phyloP scores from a whole-genome alignment of 257 asterid genomes.

The Hygrophila difformis region DNA sequence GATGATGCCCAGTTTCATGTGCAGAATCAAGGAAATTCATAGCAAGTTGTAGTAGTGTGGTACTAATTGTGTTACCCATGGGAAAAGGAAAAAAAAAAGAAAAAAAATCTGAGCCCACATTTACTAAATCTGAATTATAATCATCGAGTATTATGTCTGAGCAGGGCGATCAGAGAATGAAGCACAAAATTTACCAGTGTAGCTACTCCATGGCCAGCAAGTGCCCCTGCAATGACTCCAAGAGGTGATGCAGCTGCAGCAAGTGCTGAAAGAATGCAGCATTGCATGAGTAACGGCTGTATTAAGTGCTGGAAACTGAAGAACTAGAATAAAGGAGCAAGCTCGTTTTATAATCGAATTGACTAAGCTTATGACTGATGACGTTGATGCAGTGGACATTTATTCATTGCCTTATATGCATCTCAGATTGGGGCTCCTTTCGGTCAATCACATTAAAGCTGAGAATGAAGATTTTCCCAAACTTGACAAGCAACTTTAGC shows the following conservation, averaged over 20 bases:
- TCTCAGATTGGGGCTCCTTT: background rate
- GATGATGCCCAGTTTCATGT: too few species aligned
- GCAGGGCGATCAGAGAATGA: background rate
- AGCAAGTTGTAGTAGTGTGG: background rate
- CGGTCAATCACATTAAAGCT: background rate
- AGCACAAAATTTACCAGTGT: slow-evolving; percentile 48
- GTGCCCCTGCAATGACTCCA: slow-evolving; percentile 96
- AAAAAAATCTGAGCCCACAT: too few species aligned
- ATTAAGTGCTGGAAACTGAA: background rate
- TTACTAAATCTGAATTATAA: too few species aligned
- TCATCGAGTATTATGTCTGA: background rate
- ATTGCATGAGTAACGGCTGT: slow-evolving; percentile 11
- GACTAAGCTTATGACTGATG: too few species aligned
- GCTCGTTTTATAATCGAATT: background rate
- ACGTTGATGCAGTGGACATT: too few species aligned
- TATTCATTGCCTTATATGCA: background rate
- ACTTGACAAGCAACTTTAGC: background rate
- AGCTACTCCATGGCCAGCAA: slow-evolving; percentile 93
- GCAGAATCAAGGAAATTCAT: background rate
- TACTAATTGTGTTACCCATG: too few species aligned
- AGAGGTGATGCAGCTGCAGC: slow-evolving; percentile 99
- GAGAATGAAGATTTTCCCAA: background rate
- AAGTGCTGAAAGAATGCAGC: slow-evolving; percentile 46
- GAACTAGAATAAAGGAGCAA: background rate
- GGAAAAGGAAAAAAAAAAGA: too few species aligned